These are phyloP conservation scores for Henckelia pumila DNA, from an alignment of 257 asterid species.

Conservation along the genomic window DNA sequence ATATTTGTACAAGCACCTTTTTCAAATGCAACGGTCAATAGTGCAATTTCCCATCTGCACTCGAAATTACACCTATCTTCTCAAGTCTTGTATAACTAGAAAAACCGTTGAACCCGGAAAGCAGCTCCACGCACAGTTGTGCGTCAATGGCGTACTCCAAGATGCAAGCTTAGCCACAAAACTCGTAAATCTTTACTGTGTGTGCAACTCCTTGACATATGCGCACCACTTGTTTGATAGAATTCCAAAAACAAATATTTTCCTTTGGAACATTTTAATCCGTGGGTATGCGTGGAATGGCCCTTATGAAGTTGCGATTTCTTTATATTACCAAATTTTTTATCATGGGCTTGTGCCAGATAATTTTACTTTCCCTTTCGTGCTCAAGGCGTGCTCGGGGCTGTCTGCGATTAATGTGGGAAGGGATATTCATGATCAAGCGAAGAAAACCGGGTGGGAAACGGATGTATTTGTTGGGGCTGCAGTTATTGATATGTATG, in stretches of 20 bases:
- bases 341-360: constrained; percentile 51
- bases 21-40: constrained; percentile 17
- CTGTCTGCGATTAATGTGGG: constrained; percentile 44
- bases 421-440: constrained; percentile 42
- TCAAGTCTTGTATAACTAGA: constrained; percentile 41
- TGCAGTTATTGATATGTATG: constrained; percentile 62
- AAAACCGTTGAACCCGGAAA: constrained; percentile 51
- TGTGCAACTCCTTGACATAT: constrained; percentile 32
- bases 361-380: constrained; percentile 56
- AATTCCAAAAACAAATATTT: constrained; percentile 50
- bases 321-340: constrained; percentile 40
- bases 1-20: too few species aligned
- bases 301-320: constrained; percentile 43
- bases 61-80: constrained; percentile 37
- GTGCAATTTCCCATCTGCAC: constrained; percentile 4
- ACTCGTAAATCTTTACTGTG: constrained; percentile 44
- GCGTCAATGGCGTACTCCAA: constrained; percentile 34
- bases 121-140: constrained; percentile 51
- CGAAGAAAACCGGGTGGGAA: constrained; percentile 42
- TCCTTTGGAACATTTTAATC: constrained; percentile 63
- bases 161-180: constrained; percentile 47
- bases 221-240: constrained; percentile 60
- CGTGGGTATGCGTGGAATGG: constrained; percentile 72
- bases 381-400: constrained; percentile 57
- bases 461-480: constrained; percentile 61